phyloP scores from a whole-genome alignment of 352 stramenopile genomes.

The Phytophthora megakarya region DNA sequence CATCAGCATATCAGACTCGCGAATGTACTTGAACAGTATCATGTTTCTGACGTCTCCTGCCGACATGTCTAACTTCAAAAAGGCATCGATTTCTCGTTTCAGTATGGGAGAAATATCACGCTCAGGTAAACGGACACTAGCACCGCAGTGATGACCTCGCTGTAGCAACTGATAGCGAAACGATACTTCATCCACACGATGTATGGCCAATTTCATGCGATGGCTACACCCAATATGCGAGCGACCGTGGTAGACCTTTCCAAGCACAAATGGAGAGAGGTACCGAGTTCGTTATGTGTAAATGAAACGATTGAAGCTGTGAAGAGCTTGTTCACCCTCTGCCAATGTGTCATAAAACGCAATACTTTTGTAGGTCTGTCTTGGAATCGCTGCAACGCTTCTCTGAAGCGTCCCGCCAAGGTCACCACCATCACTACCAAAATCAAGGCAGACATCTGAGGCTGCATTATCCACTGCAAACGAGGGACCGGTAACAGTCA shows the following conservation, averaged over 20 bases:
- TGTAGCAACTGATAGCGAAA: slow-evolving; percentile 11
- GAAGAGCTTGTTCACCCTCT: slow-evolving; percentile 1
- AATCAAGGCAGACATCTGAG: slow-evolving; percentile 1
- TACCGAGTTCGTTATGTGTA: slow-evolving; percentile 11
- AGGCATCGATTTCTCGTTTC: slow-evolving; percentile 3
- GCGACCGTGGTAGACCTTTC: slow-evolving; percentile 10
- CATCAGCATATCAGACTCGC: not conserved
- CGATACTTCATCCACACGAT: not conserved
- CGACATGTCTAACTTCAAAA: not conserved
- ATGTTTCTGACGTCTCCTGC: not conserved
- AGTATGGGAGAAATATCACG: not conserved
- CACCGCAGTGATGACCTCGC: not conserved
- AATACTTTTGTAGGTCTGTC: not conserved
- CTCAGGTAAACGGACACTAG: not conserved
- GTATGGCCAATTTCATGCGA: not conserved
- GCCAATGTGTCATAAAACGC: not conserved
- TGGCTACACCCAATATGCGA: not conserved
- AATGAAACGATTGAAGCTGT: slow-evolving; percentile 8
- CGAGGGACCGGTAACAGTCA: not conserved
- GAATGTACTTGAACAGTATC: slow-evolving; percentile 6
- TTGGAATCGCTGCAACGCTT: not conserved
- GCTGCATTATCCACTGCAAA: not conserved
- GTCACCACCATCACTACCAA: slow-evolving; percentile 1
- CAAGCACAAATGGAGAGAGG: not conserved
- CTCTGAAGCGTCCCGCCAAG: not conserved